These are phyloP conservation scores for Lactarius sanguifluus DNA, from an alignment of 768 basidiomycete species.

Conservation along the genomic window DNA sequence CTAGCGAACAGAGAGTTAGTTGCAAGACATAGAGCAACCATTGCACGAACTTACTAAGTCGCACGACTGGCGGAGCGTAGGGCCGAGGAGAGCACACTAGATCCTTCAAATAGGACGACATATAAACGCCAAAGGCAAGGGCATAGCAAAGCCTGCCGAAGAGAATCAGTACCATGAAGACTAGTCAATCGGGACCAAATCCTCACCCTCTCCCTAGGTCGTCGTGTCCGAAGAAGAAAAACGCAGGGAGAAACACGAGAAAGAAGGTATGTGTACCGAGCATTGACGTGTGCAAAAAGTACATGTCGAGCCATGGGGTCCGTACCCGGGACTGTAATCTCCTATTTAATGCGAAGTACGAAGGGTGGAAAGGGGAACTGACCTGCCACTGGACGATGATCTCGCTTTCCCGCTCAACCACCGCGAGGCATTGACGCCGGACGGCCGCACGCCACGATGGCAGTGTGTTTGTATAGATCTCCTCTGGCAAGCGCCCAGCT, in stretches of 20 bases:
- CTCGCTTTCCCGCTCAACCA: conserved; percentile 58
- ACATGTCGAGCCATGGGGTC: conserved; percentile 67
- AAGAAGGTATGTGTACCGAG: conserved; percentile 91
- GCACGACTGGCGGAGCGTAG: conserved; percentile 86
- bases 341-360: conserved; percentile 22
- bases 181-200: not conserved
- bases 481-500: conserved; percentile 38
- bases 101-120: conserved; percentile 88
- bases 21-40: not conserved
- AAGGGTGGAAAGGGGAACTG: conserved; percentile 6
- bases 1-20: conserved; percentile 39
- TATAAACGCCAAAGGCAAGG: conserved; percentile 78
- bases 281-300: conserved; percentile 81
- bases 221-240: conserved; percentile 85
- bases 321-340: conserved; percentile 49
- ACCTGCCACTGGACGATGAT: conserved; percentile 71
- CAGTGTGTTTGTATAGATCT: conserved; percentile 65
- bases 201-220: conserved; percentile 72
- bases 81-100: conserved; percentile 88
- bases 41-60: conserved; percentile 61
- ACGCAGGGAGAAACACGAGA: conserved; percentile 81
- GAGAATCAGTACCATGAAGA: conserved; percentile 22
- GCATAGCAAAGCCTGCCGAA: conserved; percentile 60
- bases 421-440: conserved; percentile 51
- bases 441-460: conserved; percentile 65